Base-by-base conservation (phyloP, 352 stramenopile genomes). In the Plasmopara halstedii region DNA sequence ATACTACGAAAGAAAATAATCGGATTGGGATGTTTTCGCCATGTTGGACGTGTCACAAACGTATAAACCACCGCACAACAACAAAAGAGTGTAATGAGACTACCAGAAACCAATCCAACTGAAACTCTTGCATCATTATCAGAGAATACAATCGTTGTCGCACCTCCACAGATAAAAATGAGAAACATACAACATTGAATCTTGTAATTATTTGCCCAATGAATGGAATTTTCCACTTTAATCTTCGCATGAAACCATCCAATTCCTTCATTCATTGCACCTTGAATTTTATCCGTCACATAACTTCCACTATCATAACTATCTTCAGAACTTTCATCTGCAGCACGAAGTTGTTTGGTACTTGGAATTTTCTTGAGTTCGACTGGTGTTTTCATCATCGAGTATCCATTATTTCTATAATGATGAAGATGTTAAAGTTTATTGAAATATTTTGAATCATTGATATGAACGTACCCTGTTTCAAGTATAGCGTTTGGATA, bases 161-260 rank as follows among this genome's bases (percentile, higher is more conserved):
- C 73, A 1, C 64, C 73, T 14, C 72, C 73, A 22, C 46, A 60
- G 37, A 88, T 54, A 43, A 93, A 81, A 40, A 81, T 53, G 21
- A 88, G 54, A 42, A 90, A 83, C 78, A 93, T 90, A 29, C 64
- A 39, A 23, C 60, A 50, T 63, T 93, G 81, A 48, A 93, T 88
- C 55, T 88, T 85, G 73, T 87, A 88, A 64, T 93, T 93, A 69
- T 93, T 90, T 42, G 68, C 75, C 76, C 79, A 90, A 41, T 90
- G 76, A 47, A 88, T 83, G 11, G 81, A 71, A 56, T 82, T 87
- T 48, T 87, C 81, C 36, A 90, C 67, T 44, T 85, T 87, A 47
- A 89, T 90, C 56, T 93, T 93, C 35, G 70, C 73, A 53, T 91
- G 80, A 63, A 91, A 91, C 80, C 80, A 91, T 42, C 80, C 80